These are phyloP conservation scores for Ascochyta fabae DNA, from an alignment of 2,329 filamentous ascomycete species.

Conservation along the genomic window DNA sequence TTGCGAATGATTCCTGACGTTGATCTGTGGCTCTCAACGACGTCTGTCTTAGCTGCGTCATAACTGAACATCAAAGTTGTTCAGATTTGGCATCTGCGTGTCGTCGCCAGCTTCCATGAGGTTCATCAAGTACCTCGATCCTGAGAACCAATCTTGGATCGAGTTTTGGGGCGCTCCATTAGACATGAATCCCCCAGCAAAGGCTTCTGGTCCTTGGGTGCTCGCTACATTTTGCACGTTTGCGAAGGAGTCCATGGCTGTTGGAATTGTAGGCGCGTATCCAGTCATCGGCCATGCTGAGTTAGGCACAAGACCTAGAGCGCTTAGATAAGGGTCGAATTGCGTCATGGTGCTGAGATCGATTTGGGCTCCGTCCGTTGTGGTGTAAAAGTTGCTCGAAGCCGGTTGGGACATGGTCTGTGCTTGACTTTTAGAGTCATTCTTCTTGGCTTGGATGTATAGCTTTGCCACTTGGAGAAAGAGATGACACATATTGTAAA, in stretches of 20 bases:
- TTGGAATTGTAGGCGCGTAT: slow-evolving; percentile 10
- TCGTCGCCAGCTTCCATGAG: slow-evolving; percentile 65
- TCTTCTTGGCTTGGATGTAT: slow-evolving; percentile 66
- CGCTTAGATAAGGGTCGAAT: slow-evolving; percentile 70
- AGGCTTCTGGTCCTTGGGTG: slow-evolving; percentile 16
- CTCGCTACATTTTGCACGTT: not conserved
- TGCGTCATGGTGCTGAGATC: slow-evolving; percentile 39
- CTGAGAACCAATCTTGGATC: slow-evolving; percentile 70
- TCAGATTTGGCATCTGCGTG: slow-evolving; percentile 41
- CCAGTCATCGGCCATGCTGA: slow-evolving; percentile 31
- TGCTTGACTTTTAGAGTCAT: slow-evolving; percentile 41
- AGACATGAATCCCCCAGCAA: slow-evolving; percentile 4
- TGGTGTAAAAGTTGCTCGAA: slow-evolving; percentile 20
- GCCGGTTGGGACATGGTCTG: slow-evolving; percentile 7
- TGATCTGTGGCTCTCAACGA: not conserved
- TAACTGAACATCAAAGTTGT: slow-evolving; percentile 8
- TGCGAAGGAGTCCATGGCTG: slow-evolving; percentile 18
- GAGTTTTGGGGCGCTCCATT: slow-evolving; percentile 45
- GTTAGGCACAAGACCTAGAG: slow-evolving; percentile 65
- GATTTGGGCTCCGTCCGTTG: slow-evolving; percentile 20
- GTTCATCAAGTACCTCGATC: slow-evolving; percentile 69
- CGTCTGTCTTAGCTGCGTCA: not conserved
- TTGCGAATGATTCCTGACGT: not conserved
- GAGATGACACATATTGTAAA: slow-evolving; percentile 67
- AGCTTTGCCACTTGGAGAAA: slow-evolving; percentile 67